Evolutionary conservation across 1,139 yeast species (phyloP).

Genomic region (Yamadazyma dendronema): DNA sequence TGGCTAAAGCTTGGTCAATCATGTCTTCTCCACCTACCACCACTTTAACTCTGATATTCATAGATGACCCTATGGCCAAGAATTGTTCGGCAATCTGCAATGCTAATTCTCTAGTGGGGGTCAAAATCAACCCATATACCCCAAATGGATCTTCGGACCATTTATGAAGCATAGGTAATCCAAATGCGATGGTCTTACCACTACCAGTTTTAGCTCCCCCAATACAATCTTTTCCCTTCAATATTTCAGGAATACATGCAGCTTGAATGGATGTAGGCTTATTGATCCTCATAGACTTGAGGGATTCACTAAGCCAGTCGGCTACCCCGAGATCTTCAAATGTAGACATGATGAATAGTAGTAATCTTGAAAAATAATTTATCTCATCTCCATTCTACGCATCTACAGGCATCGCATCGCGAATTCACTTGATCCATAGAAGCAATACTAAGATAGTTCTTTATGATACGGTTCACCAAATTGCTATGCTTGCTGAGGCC

Average conservation of each 20-base stretch:
- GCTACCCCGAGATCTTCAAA: slow-evolving; percentile 75
- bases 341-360: slow-evolving; percentile 21
- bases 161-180: slow-evolving; percentile 88
- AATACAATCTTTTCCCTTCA: slow-evolving; percentile 84
- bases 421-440: neutral
- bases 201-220: slow-evolving; percentile 99
- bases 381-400: neutral
- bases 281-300: slow-evolving; percentile 75
- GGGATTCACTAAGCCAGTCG: slow-evolving; percentile 82
- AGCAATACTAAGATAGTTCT: no score
- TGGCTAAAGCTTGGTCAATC: slow-evolving; percentile 76
- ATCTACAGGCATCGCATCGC: neutral
- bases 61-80: slow-evolving; percentile 84
- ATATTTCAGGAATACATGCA: slow-evolving; percentile 84
- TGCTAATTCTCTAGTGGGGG: slow-evolving; percentile 96
- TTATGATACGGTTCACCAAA: neutral
- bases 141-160: slow-evolving; percentile 98
- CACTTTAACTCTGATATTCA: slow-evolving; percentile 78
- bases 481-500: neutral
- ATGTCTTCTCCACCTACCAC: slow-evolving; percentile 96
- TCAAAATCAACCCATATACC: slow-evolving; percentile 80
- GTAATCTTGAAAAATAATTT: neutral
- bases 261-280: slow-evolving; percentile 84
- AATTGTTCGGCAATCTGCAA: slow-evolving; percentile 96
- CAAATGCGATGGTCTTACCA: slow-evolving; percentile 97